Base-by-base conservation (phyloP, 2,329 filamentous ascomycete species). In the Monilinia fructigena region DNA sequence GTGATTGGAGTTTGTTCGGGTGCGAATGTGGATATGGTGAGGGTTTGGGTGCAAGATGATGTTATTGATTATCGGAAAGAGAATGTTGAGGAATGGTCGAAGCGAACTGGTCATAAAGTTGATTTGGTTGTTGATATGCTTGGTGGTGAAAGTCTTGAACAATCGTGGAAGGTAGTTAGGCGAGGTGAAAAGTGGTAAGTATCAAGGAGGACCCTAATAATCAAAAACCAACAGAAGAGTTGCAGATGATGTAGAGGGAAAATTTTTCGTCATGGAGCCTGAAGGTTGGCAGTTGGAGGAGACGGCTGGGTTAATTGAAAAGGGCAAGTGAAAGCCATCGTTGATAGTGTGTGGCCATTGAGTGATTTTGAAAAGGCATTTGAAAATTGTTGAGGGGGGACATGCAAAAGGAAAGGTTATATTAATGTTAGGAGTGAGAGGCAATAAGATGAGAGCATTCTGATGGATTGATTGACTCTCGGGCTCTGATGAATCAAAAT, bases 41-140 rank as follows among this genome's bases (percentile, higher is more conserved):
- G 12, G 2, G 8, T 2, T 1, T 65, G 14, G 63, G 63, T 0
- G 55, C 47, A 12, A 12, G 55, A 66, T 61, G 48, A 61, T 20
- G 38, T 61, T 12, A 5, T 66, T 28, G 55, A 66, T 61, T 66
- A 66, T 35, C 0, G 5, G 5, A 31, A 60, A 10, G 47, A 40
- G 14, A 23, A 35, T 2, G 35, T 65, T 11, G 47, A 14, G 20
- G 55, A 31, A 23, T 65, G 48, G 48, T 38, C 18, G 6, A 11
- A 14, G 7, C 16, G 54, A 5, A 28, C 5, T 2, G 38, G 55
- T 12, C 16, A 23, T 12, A 61, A 61, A 4, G 47, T 66, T 3
- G 63, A 66, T 61, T 35, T 66, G 20, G 55, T 55, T 26, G 42
- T 65, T 26, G 63, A 65, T 53, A 38, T 61, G 14, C 4, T 66